Base-by-base conservation (phyloP, 108 stramenopile genomes). In the Cyclotella choctawhatcheeana region DNA sequence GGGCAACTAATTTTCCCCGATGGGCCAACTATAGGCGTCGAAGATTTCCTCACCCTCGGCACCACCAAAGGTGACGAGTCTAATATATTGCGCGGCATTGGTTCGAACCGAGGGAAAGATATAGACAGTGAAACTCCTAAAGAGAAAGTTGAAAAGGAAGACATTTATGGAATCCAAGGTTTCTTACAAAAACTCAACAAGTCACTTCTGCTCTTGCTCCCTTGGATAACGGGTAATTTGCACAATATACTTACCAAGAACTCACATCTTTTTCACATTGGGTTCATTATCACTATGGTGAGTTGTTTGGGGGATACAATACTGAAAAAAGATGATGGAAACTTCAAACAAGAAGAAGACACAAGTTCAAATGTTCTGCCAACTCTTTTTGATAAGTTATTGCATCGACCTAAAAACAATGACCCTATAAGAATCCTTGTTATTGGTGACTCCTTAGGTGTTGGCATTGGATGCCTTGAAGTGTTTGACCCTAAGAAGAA, bases 401-500 rank as follows among this genome's bases (percentile, higher is more conserved):
- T 26, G 0, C 17, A 16, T 2, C 50, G 37, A 2, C 17, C 6
- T 3, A 33, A 51, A 8, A 30, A 66, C 30, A 48, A 68, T 18
- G 69, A 84, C 44, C 80, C 80, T 14, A 55, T 81, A 59, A 73
- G 79, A 21, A 48, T 89, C 10, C 48, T 89, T 5, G 85, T 87
- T 0, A 84, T 89, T 69, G 89, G 89, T 32, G 89, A 89, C 68
- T 87, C 86, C 25, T 43, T 89, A 32, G 85, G 85, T 1, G 73
- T 87, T 29, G 89, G 89, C 24, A 63, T 87, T 33, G 89, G 89
- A 14, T 82, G 81, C 20, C 58, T 86, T 26, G 73, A 86, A 51
- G 33, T 44, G 14, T 87, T 87, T 81, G 86, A 85, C 61, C 44
- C 76, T 2, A 52, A 53, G 35, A 83, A 85, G 51, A 71, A 76